A percentile compares a stretch with the other conserved stretches of the same genome.
phyloP scores from a whole-genome alignment of 2,329 filamentous ascomycete species.

The Cercospora sesami region DNA sequence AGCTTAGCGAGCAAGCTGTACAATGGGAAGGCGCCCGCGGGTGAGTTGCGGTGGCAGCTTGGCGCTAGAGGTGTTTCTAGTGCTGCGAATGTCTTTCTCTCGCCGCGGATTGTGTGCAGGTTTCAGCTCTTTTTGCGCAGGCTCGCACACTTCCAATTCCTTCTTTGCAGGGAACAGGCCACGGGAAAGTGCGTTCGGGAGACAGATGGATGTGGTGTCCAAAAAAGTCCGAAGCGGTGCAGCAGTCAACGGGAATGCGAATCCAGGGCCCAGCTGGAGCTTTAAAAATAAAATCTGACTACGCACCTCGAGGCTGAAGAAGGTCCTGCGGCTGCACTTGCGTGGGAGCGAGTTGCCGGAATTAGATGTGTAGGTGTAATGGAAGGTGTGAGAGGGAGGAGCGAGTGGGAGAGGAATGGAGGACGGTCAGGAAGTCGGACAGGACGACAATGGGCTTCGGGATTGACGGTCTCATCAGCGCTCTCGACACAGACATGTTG shows the following conservation, averaged over 20 bases:
- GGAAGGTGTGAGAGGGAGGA: slow-evolving; percentile 7
- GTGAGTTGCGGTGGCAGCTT: slow-evolving; percentile 4
- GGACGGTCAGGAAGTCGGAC: neutral
- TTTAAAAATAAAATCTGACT: slow-evolving; percentile 15
- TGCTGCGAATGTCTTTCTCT: neutral
- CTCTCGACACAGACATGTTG: slow-evolving; percentile 9
- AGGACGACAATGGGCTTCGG: slow-evolving; percentile 12
- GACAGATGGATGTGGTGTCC: neutral
- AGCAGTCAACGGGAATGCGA: slow-evolving; percentile 1
- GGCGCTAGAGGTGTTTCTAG: neutral
- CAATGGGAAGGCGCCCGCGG: slow-evolving; percentile 11
- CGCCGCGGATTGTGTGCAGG: neutral
- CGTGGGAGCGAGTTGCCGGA: neutral
- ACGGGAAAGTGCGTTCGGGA: neutral
- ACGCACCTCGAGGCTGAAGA: slow-evolving; percentile 17
- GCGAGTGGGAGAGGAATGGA: slow-evolving; percentile 1
- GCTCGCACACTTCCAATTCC: neutral
- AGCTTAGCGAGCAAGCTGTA: slow-evolving; percentile 15
- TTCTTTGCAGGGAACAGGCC: neutral
- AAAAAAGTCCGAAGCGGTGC: neutral
- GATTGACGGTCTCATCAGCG: neutral
- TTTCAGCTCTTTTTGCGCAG: neutral
- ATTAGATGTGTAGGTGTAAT: neutral
- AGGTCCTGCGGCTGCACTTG: neutral
- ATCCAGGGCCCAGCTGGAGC: neutral